Evolutionary conservation across 1,284 basidiomycete genomes (phyloP).

Genomic region (Cutaneotrichosporon sp.): DNA sequence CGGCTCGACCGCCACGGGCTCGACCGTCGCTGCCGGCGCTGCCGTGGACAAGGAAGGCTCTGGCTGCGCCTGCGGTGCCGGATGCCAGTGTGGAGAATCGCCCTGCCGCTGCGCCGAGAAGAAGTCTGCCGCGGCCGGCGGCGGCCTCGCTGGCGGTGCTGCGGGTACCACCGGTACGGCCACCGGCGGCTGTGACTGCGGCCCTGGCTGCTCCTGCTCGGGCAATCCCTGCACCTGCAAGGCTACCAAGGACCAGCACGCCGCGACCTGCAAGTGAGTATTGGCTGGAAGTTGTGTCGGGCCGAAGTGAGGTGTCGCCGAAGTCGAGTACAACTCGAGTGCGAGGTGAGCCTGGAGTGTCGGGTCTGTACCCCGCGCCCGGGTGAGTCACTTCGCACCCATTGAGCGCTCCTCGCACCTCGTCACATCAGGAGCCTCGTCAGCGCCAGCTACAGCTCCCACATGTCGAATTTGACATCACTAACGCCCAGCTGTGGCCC

Average conservation of each 20-base stretch:
- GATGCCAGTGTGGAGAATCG: slow-evolving; percentile 4
- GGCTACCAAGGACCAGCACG: neutral
- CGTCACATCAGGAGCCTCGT: no score
- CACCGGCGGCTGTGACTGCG: neutral
- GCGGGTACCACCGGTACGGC: neutral
- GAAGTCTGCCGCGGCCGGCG: slow-evolving; percentile 2
- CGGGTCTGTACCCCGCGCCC: no score
- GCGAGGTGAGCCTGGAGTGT: no score
- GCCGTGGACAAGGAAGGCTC: neutral
- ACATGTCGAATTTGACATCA: no score
- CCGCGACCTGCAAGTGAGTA: neutral
- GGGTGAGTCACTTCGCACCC: no score
- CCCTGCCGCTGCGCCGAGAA: no score
- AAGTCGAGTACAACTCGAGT: no score
- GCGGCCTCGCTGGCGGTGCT: neutral
- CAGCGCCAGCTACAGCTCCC: no score
- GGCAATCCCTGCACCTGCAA: neutral
- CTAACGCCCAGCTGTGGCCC: slow-evolving; percentile 3
- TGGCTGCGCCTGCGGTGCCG: neutral
- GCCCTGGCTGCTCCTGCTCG: neutral
- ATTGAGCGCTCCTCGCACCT: no score
- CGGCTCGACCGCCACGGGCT: neutral
- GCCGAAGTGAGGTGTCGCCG: no score
- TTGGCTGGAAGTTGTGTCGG: neutral
- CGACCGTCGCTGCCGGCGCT: neutral